Conservation (phyloP, 73 alveolate species). For the Paramecium octaurelia region DNA sequence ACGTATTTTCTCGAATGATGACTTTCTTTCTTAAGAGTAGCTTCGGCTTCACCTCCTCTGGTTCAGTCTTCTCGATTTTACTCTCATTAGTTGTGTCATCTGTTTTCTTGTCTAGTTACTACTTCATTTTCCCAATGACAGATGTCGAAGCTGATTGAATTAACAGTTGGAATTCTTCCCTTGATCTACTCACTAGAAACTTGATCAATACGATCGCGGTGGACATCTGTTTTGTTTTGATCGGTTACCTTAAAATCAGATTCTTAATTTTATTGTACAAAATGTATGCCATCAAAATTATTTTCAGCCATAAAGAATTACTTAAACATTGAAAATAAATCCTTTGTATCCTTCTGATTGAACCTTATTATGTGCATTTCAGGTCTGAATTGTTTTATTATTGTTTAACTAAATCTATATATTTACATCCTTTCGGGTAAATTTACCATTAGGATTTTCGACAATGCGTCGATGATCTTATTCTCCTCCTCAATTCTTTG, state of each 20-base stretch:
- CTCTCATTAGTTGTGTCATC: neutral
- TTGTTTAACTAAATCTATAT: neutral
- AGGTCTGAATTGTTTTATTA: constrained; percentile 39
- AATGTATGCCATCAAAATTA: constrained; percentile 31
- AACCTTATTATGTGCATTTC: constrained; percentile 41
- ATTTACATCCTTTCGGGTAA: constrained; percentile 39
- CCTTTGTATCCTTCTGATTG: constrained; percentile 37
- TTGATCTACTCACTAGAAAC: neutral
- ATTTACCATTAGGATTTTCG: neutral
- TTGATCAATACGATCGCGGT: constrained; percentile 12
- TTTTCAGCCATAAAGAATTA: constrained; percentile 53
- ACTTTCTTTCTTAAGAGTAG: neutral
- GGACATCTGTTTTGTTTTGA: constrained; percentile 24
- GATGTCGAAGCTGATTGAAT: neutral
- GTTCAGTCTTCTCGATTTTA: neutral
- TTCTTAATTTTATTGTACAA: neutral
- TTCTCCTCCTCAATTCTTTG: constrained; percentile 28
- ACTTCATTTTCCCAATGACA: neutral
- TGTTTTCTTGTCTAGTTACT: neutral
- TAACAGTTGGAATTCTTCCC: constrained; percentile 3
- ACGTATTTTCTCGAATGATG: neutral
- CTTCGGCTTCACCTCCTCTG: neutral
- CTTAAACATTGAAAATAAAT: constrained; percentile 28
- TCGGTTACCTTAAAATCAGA: constrained; percentile 44
- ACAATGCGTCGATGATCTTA: neutral